Percentiles rank a stretch among this genome's conserved stretches.
These are phyloP conservation scores for Nothopassalora personata DNA, from an alignment of 2,329 filamentous ascomycete species.

Conservation along the genomic window DNA sequence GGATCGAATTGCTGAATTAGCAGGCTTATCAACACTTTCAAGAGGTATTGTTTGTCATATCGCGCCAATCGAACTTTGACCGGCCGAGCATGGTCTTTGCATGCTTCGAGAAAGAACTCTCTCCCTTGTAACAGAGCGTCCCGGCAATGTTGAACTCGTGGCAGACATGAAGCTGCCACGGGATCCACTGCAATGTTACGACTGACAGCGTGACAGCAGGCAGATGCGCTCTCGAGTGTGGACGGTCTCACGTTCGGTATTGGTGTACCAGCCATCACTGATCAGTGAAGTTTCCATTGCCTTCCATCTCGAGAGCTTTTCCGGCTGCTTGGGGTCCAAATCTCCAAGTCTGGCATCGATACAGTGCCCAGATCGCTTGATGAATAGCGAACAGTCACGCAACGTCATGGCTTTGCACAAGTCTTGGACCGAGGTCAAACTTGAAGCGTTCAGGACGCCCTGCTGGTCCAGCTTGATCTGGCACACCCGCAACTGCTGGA, in stretches of 20 bases:
- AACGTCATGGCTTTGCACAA: conserved; percentile 44
- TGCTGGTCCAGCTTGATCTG: conserved; percentile 37
- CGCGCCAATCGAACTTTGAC: not conserved
- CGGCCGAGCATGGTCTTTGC: not conserved
- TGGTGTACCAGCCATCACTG: conserved; percentile 38
- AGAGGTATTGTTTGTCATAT: not conserved
- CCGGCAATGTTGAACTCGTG: not conserved
- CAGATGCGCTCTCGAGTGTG: conserved; percentile 22
- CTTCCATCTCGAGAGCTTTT: conserved; percentile 39
- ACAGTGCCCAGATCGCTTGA: conserved; percentile 23
- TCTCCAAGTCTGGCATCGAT: conserved; percentile 43
- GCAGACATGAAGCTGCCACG: not conserved
- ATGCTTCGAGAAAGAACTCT: not conserved
- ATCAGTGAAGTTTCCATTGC: conserved; percentile 37
- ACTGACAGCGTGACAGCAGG: conserved; percentile 16
- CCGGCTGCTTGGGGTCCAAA: conserved; percentile 42
- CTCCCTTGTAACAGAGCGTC: not conserved
- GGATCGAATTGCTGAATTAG: not conserved
- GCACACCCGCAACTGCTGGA: conserved; percentile 34
- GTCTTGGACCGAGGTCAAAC: conserved; percentile 12
- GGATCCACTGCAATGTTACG: not conserved
- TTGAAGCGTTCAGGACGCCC: conserved; percentile 26
- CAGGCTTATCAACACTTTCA: not conserved
- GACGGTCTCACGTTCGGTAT: conserved; percentile 22
- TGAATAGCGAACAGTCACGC: conserved; percentile 44